Base-by-base conservation (phyloP, 2,329 filamentous ascomycete genomes). In the Aspergillus sp. region DNA sequence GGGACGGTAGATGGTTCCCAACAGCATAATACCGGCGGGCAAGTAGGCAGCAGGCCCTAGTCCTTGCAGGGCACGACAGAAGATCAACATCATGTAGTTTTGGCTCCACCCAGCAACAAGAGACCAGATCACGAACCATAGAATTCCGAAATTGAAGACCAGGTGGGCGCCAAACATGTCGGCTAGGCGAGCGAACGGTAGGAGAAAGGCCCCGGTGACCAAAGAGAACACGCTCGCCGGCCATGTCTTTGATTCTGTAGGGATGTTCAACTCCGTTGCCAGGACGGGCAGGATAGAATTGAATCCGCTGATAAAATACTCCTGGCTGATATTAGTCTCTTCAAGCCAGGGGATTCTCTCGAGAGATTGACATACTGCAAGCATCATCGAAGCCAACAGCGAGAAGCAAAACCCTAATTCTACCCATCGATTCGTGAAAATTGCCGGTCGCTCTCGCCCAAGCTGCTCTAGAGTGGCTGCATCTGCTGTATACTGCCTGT, bases 141-240 rank as follows among this genome's bases (percentile, higher is more conserved):
- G 3, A 1, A 60, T 24, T 1, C 58, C 58, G 6, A 29, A 2
- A 24, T 57, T 55, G 39, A 60, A 60, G 9, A 55, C 31, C 0
- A 60, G 51, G 4, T 56, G 55, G n/a, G 58, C 32, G 12, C 58
- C 58, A 31, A 54, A 39, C 24, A 60, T 60, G 31, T 60, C 55
- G 20, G 58, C 58, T 3, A 57, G 14, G 12, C 58, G 58, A 45
- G 58, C 52, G 20, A 24, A 4, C 6, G 58, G 58, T 22, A 58
- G 52, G 26, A 60, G 46, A 10, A 54, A 58, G 0, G 58, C 55
- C 11, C 58, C 58, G 1, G 55, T 60, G 16, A 60, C 58, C 18
- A 60, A 50, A 29, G 58, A 60, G 47, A 60, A 60, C 36, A 60
- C 58, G 39, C 55, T 60, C 4, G 58, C 55, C 1, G 58, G 55